Conservation (phyloP, 768 basidiomycete species). For the Omphalotus guepiniiformis region DNA sequence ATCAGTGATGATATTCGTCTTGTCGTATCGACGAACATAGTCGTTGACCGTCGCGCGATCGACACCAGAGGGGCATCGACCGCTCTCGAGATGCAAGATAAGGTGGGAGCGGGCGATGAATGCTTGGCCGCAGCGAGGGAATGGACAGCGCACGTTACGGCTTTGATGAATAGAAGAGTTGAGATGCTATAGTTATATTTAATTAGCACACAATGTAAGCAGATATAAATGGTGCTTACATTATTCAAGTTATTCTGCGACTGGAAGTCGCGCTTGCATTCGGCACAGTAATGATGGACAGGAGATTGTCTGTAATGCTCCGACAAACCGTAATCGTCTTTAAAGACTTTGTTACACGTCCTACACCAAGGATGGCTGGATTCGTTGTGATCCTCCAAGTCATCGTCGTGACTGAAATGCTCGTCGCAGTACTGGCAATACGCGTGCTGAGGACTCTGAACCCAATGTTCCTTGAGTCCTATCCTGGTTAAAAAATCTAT, state of each 20-base stretch:
- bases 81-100: constrained; percentile 59
- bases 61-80: constrained; percentile 49
- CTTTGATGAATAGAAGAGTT: constrained; percentile 48
- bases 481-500: constrained; percentile 36
- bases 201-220: too few species aligned
- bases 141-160: constrained; percentile 31
- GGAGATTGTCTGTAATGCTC: constrained; percentile 47
- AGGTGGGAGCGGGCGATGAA: constrained; percentile 57
- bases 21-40: constrained; percentile 40
- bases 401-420: constrained; percentile 31
- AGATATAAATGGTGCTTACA: constrained; percentile 13
- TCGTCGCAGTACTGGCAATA: constrained; percentile 51
- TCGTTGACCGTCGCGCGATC: constrained; percentile 36
- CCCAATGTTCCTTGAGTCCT: constrained; percentile 47
- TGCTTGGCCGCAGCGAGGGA: constrained; percentile 34
- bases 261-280: constrained; percentile 41
- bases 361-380: constrained; percentile 39
- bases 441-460: constrained; percentile 41
- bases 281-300: constrained; percentile 38
- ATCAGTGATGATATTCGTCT: constrained; percentile 47
- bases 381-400: constrained; percentile 38
- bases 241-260: constrained; percentile 31
- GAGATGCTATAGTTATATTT: constrained; percentile 48
- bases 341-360: constrained; percentile 38
- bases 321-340: constrained; percentile 31